A percentile compares a stretch with the other conserved stretches of the same genome.
These are phyloP conservation scores for Citrus mangshanensis DNA, from an alignment of 345 rosid genomes.

Conservation along the genomic window DNA sequence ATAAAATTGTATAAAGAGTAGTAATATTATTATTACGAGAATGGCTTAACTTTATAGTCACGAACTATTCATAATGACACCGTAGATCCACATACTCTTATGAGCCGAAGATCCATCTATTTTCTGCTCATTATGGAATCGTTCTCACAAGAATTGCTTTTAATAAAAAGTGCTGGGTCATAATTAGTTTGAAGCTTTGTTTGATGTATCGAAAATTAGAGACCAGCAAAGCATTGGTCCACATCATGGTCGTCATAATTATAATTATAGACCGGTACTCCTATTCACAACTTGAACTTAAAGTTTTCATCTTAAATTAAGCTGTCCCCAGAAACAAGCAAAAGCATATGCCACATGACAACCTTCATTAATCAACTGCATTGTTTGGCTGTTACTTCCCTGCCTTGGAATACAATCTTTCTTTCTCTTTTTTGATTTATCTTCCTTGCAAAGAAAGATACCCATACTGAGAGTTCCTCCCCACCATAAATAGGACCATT, in stretches of 20 bases:
- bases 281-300: conserved; percentile 17
- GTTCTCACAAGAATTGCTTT: too few species aligned
- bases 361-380: background rate
- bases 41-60: too few species aligned
- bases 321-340: conserved; percentile 23
- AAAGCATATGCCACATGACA: background rate
- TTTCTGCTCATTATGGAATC: too few species aligned
- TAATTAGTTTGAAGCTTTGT: background rate
- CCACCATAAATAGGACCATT: conserved; percentile 29
- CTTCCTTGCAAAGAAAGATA: conserved; percentile 20
- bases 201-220: background rate
- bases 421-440: background rate
- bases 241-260: background rate
- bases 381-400: conserved; percentile 12
- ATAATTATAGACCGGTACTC: background rate
- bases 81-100: too few species aligned
- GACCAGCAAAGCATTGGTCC: background rate
- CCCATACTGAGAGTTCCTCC: conserved; percentile 22
- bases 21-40: too few species aligned
- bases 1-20: too few species aligned
- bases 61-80: too few species aligned
- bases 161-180: background rate
- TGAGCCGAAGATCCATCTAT: too few species aligned
- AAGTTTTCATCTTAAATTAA: conserved; percentile 13
- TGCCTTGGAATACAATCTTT: conserved; percentile 34